Base-by-base conservation (phyloP, 1,139 yeast genomes). In the Hansenula lynferdii region DNA sequence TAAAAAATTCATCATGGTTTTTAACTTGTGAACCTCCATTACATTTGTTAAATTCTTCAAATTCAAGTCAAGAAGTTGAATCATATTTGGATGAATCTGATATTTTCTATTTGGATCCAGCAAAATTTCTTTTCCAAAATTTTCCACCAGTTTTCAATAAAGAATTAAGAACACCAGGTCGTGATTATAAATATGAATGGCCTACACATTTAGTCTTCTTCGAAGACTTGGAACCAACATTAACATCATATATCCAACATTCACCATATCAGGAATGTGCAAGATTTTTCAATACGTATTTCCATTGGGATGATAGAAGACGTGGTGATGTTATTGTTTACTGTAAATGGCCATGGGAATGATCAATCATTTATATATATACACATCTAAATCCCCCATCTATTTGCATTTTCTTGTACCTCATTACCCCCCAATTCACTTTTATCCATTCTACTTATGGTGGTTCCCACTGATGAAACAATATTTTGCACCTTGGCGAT, bases 11-110 rank as follows among this genome's bases (percentile, higher is more conserved):
- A 16, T 44, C 77, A 4, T 85, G 96, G 96, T 82, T 83, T 43
- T 65, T 94, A 29, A 79, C 96, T 0, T 94, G 99, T 58, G 95
- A 87, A 45, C 99, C 98, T 0, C 98, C 98, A 1, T 60, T 86
- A 16, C 58, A 61, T 44, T 40, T 57, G 8, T 35, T 65, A 20
- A 47, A 53, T n/a, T 35, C 42, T 4, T 34, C 32, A 3, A 41
- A 42, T 28, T 34, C 51, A 2, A 35, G 36, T 19, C 31, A 29
- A 37, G 60, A 44, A 42, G 50, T 82, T 5, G 53, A 50, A 0
- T 40, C 46, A 0, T 94, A 92, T 54, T 66, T 76, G 57, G 98
- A 92, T 56, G 95, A 89, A 56, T 86, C 96, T 26, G 98, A 92
- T 56, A 67, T 64, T 42, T 84, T 94, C 49, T 90, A 85, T 55